These are phyloP conservation scores for Sclerotinia glacialis DNA, from an alignment of 2,329 filamentous ascomycete genomes.

Conservation along the genomic window DNA sequence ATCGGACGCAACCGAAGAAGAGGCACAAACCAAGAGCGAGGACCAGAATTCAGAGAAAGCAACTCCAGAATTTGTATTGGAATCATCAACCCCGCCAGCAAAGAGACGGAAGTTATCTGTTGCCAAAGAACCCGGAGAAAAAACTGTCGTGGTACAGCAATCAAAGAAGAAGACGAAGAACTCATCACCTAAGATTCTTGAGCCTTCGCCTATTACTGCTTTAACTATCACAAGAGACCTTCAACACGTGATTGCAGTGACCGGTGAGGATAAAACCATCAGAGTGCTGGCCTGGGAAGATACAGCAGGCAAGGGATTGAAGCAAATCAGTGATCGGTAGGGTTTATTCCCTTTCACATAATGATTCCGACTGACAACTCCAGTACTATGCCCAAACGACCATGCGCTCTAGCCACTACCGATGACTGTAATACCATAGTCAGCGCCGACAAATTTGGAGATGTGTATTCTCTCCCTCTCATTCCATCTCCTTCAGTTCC, in stretches of 20 bases:
- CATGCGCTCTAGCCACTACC: slow-evolving; percentile 71
- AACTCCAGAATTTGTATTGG: slow-evolving; percentile 11
- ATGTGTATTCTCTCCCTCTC: slow-evolving; percentile 86
- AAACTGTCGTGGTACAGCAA: slow-evolving; percentile 26
- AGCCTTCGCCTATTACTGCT: slow-evolving; percentile 65
- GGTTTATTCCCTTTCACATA: slow-evolving; percentile 21
- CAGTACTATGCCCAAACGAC: slow-evolving; percentile 81
- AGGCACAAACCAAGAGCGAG: slow-evolving; percentile 2
- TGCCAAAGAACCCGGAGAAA: slow-evolving; percentile 18
- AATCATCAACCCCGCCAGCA: slow-evolving; percentile 31
- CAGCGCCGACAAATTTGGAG: slow-evolving; percentile 91
- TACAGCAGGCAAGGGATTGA: slow-evolving; percentile 49
- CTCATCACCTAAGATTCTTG: slow-evolving; percentile 40
- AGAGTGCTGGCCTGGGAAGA: slow-evolving; percentile 72
- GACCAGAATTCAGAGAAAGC: not conserved
- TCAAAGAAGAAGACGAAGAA: slow-evolving; percentile 30
- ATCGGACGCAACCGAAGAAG: not conserved
- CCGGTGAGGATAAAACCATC: slow-evolving; percentile 87
- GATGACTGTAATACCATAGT: slow-evolving; percentile 71
- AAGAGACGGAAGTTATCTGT: slow-evolving; percentile 38
- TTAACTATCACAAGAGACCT: slow-evolving; percentile 63
- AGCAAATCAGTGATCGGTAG: slow-evolving; percentile 71
- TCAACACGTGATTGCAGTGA: slow-evolving; percentile 71
- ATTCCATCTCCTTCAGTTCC: slow-evolving; percentile 40
- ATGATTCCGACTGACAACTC: slow-evolving; percentile 14